Evolutionary conservation across 345 rosid species (phyloP).

Genomic region (Salix caprea): DNA sequence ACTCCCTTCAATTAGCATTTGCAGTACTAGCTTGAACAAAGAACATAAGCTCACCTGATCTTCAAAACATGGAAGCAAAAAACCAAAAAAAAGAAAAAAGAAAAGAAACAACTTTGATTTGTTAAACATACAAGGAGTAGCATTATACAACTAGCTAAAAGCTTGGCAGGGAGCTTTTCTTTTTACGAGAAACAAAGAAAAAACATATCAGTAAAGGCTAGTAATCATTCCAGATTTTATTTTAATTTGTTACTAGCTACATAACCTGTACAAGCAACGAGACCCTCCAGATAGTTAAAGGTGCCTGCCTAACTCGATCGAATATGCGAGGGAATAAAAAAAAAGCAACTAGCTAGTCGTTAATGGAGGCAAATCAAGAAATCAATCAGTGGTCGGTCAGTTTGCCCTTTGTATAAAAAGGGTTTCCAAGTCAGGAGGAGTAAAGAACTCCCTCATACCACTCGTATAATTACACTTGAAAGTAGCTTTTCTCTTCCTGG

Average conservation of each 20-base stretch:
- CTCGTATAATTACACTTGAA: conserved; percentile 21
- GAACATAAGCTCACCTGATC: background rate
- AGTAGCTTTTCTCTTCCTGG: conserved; percentile 37
- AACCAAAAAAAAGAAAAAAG: too few species aligned
- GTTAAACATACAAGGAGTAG: background rate
- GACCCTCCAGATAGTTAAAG: background rate
- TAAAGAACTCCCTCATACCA: conserved; percentile 38
- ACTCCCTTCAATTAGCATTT: too few species aligned
- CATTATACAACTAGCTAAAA: too few species aligned
- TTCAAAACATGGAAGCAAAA: too few species aligned
- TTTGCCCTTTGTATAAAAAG: conserved; percentile 33
- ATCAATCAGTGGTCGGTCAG: background rate
- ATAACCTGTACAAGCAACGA: conserved; percentile 7
- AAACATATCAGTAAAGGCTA: background rate
- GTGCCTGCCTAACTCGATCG: background rate
- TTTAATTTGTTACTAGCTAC: background rate
- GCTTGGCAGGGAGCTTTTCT: too few species aligned
- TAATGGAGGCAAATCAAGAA: background rate
- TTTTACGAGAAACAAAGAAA: background rate
- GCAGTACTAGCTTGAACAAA: background rate
- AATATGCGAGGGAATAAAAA: background rate
- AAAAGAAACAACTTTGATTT: background rate
- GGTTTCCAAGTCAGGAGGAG: conserved; percentile 46
- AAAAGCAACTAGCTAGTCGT: background rate
- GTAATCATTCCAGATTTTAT: conserved; percentile 3